Conservation (phyloP, 306 rosid species). For the Cicer judaicum region DNA sequence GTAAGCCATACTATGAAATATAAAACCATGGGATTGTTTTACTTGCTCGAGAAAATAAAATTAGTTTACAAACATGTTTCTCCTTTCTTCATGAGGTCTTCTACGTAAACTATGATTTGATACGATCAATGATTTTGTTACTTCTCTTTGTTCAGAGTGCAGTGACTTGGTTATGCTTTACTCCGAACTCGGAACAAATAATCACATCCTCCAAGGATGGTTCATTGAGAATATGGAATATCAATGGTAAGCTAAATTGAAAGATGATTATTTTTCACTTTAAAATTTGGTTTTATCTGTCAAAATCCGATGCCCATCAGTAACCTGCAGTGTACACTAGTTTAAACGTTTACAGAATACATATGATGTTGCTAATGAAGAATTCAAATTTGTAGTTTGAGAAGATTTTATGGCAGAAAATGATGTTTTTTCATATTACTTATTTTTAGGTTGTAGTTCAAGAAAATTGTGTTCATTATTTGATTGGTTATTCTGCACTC, state of each 20-base stretch:
- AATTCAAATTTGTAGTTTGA: constrained; percentile 11
- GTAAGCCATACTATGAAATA: too few relatives aligned
- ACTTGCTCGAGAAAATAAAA: constrained; percentile 6
- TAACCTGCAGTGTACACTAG: constrained; percentile 15
- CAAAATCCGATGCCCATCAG: neutral
- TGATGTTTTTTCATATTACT: neutral
- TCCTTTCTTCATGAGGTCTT: neutral
- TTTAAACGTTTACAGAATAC: constrained; percentile 14
- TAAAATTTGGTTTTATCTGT: constrained; percentile 20
- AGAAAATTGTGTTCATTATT: constrained; percentile 23
- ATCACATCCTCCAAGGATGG: constrained; percentile 98
- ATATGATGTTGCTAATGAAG: constrained; percentile 8
- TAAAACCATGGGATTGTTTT: too few relatives aligned
- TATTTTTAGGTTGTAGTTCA: constrained; percentile 24
- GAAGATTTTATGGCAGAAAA: constrained; percentile 31
- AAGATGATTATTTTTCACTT: constrained; percentile 33
- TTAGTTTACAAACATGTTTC: neutral
- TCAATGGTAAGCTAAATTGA: constrained; percentile 69
- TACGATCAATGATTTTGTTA: constrained; percentile 35
- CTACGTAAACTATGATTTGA: constrained; percentile 1
- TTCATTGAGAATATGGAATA: constrained; percentile 92
- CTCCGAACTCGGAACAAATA: constrained; percentile 83
- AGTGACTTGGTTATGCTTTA: constrained; percentile 95
- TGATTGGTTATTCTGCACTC: neutral
- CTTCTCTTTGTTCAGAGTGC: constrained; percentile 73